Percentiles rank a stretch among this genome's conserved stretches.
Evolutionary conservation across 108 stramenopile genomes (phyloP).

Genomic region (Pelagomonas calceolata): DNA sequence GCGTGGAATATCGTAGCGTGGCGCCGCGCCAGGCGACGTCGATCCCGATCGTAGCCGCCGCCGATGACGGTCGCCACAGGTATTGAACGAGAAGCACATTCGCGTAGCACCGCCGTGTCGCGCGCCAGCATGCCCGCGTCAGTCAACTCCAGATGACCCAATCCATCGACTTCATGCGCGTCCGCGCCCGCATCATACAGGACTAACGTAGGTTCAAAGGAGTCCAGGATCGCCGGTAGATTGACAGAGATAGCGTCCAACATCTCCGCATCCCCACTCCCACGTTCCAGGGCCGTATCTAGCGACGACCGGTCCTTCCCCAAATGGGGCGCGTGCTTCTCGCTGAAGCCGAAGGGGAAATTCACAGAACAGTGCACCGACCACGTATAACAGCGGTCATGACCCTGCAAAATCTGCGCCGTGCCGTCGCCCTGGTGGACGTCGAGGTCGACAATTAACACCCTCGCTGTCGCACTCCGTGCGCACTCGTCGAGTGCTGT

Average conservation of each 20-base stretch:
- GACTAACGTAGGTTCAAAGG: constrained; percentile 53
- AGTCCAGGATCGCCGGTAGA: constrained; percentile 24
- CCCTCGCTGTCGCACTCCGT: no score
- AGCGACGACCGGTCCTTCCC: constrained; percentile 33
- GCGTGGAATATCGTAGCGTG: constrained; percentile 59
- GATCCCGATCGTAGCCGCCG: constrained; percentile 61
- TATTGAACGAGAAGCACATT: constrained; percentile 38
- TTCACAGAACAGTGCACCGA: constrained; percentile 59
- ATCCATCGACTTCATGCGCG: constrained; percentile 45
- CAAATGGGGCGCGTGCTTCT: constrained; percentile 23
- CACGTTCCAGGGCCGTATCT: constrained; percentile 50
- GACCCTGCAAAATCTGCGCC: constrained; percentile 22
- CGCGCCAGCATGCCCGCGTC: constrained; percentile 48
- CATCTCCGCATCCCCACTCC: constrained; percentile 44
- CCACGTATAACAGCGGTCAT: constrained; percentile 40
- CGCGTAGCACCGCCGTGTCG: constrained; percentile 46
- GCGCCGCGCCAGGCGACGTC: constrained; percentile 44
- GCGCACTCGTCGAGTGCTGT: no score
- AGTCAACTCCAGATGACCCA: constrained; percentile 53
- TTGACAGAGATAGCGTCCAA: constrained; percentile 24
- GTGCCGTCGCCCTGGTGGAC: constrained; percentile 72
- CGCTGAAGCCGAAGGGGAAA: constrained; percentile 39
- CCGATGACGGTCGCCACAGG: constrained; percentile 61
- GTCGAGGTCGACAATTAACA: constrained; percentile 68
- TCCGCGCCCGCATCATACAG: constrained; percentile 73